phyloP scores from a whole-genome alignment of 192 early-diverging fungal species.

The Jimgerdemannia flammicorona region DNA sequence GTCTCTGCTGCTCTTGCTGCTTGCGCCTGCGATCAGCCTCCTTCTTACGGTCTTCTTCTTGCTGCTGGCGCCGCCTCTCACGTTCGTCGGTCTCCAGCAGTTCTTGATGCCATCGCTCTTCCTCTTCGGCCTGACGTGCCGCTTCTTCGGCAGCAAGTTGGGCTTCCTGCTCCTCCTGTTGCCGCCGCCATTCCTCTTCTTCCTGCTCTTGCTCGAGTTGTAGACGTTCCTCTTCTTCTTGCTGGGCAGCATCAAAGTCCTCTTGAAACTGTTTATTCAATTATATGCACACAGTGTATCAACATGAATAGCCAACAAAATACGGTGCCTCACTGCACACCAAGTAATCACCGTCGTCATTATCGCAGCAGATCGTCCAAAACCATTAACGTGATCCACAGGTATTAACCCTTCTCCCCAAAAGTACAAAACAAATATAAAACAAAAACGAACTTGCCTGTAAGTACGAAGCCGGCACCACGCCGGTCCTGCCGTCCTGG shows the following conservation, averaged over 20 bases:
- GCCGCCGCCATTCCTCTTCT: conserved; percentile 8
- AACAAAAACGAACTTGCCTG: not conserved
- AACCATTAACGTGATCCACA: not conserved
- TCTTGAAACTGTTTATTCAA: conserved; percentile 18
- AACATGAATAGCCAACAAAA: too few relatives aligned
- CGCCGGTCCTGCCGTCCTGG: conserved; percentile 55
- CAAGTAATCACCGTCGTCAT: not conserved
- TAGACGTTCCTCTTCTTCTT: conserved; percentile 3
- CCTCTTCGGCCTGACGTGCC: conserved; percentile 20
- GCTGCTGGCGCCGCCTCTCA: conserved; percentile 1
- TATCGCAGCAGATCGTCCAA: not conserved
- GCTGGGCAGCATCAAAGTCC: conserved; percentile 10
- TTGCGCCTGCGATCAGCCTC: conserved; percentile 29
- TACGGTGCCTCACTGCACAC: not conserved
- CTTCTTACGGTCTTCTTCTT: conserved; percentile 31
- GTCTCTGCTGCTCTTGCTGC: conserved; percentile 21
- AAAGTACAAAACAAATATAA: conserved; percentile 21
- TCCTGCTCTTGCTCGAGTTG: conserved; percentile 7
- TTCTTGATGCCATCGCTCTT: conserved; percentile 5
- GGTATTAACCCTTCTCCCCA: too few relatives aligned
- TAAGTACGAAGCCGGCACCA: conserved; percentile 86
- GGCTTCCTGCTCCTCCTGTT: conserved; percentile 20
- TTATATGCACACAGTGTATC: too few relatives aligned
- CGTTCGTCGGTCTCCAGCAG: conserved; percentile 8
- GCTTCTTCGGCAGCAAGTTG: conserved; percentile 19